Evolutionary conservation across 2,329 filamentous ascomycete genomes (phyloP).

Genomic region (Myriosclerotinia duriaeana): DNA sequence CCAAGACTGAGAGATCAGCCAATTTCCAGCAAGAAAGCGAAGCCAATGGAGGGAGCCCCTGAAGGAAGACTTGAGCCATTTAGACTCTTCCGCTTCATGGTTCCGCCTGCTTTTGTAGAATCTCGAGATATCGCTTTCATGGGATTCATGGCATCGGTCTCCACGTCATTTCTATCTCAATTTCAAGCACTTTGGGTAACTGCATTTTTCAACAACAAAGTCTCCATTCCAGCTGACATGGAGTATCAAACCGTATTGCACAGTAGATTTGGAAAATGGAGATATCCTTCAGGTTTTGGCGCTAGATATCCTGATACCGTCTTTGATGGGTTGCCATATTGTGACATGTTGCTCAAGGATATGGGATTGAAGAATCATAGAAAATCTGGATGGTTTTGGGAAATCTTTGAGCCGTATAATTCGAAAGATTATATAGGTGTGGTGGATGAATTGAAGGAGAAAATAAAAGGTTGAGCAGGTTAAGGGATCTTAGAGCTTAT

Average conservation of each 20-base stretch:
- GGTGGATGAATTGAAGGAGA: slow-evolving; percentile 44
- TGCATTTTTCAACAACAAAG: slow-evolving; percentile 59
- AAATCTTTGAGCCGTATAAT: slow-evolving; percentile 48
- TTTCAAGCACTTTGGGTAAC: slow-evolving; percentile 61
- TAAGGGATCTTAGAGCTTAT: slow-evolving; percentile 34
- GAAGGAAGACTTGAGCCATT: slow-evolving; percentile 38
- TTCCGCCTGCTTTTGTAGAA: slow-evolving; percentile 46
- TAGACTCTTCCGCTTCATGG: slow-evolving; percentile 50
- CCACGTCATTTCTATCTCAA: slow-evolving; percentile 46
- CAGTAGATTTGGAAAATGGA: slow-evolving; percentile 67
- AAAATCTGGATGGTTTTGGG: slow-evolving; percentile 48
- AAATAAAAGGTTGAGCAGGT: neutral
- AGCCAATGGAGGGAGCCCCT: slow-evolving; percentile 42
- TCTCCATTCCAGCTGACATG: slow-evolving; percentile 45
- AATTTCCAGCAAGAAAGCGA: slow-evolving; percentile 48
- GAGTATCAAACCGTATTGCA: slow-evolving; percentile 60
- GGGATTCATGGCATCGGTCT: slow-evolving; percentile 48
- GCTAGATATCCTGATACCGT: slow-evolving; percentile 65
- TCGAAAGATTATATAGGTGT: slow-evolving; percentile 48
- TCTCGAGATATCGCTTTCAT: slow-evolving; percentile 49
- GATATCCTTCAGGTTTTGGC: slow-evolving; percentile 67
- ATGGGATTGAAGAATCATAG: slow-evolving; percentile 58
- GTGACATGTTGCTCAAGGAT: slow-evolving; percentile 67
- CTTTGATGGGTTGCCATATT: slow-evolving; percentile 73
- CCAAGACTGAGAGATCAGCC: slow-evolving; percentile 55